phyloP scores from a whole-genome alignment of 2,329 filamentous ascomycete genomes.

The Neonectria faginata region DNA sequence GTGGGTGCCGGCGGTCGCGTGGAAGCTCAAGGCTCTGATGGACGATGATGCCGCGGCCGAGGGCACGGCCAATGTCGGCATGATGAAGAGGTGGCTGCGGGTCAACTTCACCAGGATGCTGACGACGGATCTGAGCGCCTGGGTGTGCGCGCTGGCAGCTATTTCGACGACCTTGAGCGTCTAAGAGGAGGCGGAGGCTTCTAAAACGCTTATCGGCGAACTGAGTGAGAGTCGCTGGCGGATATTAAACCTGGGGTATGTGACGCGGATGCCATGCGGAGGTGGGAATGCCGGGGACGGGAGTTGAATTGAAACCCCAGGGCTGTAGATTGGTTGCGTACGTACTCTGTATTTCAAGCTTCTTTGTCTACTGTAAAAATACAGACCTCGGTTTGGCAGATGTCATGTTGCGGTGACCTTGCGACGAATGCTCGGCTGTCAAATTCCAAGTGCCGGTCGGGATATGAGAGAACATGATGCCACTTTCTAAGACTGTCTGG shows the following conservation, averaged over 20 bases:
- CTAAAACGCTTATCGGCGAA: background rate
- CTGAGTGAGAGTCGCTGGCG: no score
- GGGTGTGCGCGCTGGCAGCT: conserved; percentile 49
- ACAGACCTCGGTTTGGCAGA: background rate
- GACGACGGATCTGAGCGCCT: conserved; percentile 51
- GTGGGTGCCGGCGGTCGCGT: conserved; percentile 51
- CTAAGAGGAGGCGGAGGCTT: conserved; percentile 4
- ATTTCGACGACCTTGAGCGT: conserved; percentile 43
- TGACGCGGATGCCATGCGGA: conserved; percentile 3
- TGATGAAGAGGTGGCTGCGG: conserved; percentile 48
- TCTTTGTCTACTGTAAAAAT: background rate
- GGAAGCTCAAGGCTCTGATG: conserved; percentile 47
- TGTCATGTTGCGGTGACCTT: background rate
- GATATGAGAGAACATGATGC: background rate
- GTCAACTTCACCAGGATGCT: conserved; percentile 49
- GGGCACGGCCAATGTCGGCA: conserved; percentile 45
- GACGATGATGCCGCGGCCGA: conserved; percentile 39
- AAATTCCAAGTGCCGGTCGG: background rate
- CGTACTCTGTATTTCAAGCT: background rate
- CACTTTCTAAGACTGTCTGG: conserved; percentile 1
- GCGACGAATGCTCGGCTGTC: background rate
- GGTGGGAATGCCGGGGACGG: background rate
- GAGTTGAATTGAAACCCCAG: background rate
- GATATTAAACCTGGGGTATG: background rate
- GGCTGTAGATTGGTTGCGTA: background rate